Percentiles rank a stretch among this genome's conserved stretches.
phyloP scores from a whole-genome alignment of 2,329 filamentous ascomycete genomes.

The Tolypocladium sp. region DNA sequence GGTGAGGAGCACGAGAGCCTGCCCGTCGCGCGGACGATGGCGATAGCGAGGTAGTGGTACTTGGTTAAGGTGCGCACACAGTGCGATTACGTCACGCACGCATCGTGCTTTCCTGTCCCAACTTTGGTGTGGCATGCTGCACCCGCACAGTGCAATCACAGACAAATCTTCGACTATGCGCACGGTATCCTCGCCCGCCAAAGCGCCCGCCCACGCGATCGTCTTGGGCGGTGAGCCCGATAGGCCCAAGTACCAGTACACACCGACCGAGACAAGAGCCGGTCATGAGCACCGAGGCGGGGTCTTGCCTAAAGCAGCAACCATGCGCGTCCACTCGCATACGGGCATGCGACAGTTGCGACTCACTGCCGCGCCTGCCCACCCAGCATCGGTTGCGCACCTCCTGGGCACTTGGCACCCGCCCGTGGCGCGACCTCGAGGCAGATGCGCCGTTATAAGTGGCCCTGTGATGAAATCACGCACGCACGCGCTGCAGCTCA shows the following conservation, averaged over 20 bases:
- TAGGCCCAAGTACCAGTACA: constrained; percentile 3
- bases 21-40: neutral
- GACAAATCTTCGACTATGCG: too few relatives aligned
- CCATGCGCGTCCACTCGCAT: neutral
- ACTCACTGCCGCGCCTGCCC: neutral
- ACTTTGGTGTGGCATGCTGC: neutral
- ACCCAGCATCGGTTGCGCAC: neutral
- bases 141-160: neutral
- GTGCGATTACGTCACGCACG: neutral
- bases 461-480: neutral
- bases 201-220: neutral
- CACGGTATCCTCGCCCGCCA: neutral
- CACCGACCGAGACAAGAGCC: neutral
- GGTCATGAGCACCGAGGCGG: constrained; percentile 6
- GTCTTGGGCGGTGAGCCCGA: constrained; percentile 3
- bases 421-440: neutral
- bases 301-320: neutral
- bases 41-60: neutral
- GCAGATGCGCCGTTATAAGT: neutral
- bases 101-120: too few relatives aligned
- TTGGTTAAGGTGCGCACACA: neutral
- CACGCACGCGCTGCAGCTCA: neutral
- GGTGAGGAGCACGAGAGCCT: neutral
- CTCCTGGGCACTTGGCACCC: neutral
- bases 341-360: neutral